Evolutionary conservation across 371 early-diverging fungal species (phyloP), one percentile per base, ranked within the genome.

Genomic region (Chytridium lagenaria): DNA sequence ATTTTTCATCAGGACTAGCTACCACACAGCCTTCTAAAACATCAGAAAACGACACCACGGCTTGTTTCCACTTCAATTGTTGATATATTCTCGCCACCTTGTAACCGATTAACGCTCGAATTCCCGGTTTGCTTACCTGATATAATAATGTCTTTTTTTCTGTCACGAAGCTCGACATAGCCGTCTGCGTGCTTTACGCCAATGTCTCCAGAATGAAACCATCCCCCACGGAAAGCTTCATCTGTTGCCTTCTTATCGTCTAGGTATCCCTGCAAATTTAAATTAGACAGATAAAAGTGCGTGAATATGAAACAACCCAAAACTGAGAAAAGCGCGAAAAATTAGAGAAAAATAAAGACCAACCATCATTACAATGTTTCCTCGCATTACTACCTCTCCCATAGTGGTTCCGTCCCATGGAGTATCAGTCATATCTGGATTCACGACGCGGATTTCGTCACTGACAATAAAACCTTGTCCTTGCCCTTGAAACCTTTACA

Each of bases 121-220:
- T n/a, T n/a, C 19, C 7, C 7, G 19, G 23, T 52, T 52, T 26
- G 5, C 55, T 26, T 50, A 33, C 91, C 90, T n/a, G 88, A 87
- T 37, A 92, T 87, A 55, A 92, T 89, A 19, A 92, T 87, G 68
- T 92, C 91, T 74, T 92, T 90, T 63, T 80, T 80, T 22, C 92
- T 85, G 69, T 92, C 92, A 26, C 88, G 82, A 38, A 92, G 80
- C 36, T 89, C 85, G 38, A 90, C 82, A 50, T 88, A 86, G 0
- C 92, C 92, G 74, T 92, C 90, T 30, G 86, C 79, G 68, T 88
- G 86, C 30, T 87, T 81, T 22, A 90, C 89, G 55, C 86, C 92
- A 59, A 92, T 72, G 76, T 92, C 92, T 3, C 92, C 92, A 36
- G 88, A 84, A 81, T 90, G 90, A 76, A 90, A 90, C 66, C 87